Base-by-base conservation (phyloP, 345 rosid genomes). In the Clarkia xantiana region DNA sequence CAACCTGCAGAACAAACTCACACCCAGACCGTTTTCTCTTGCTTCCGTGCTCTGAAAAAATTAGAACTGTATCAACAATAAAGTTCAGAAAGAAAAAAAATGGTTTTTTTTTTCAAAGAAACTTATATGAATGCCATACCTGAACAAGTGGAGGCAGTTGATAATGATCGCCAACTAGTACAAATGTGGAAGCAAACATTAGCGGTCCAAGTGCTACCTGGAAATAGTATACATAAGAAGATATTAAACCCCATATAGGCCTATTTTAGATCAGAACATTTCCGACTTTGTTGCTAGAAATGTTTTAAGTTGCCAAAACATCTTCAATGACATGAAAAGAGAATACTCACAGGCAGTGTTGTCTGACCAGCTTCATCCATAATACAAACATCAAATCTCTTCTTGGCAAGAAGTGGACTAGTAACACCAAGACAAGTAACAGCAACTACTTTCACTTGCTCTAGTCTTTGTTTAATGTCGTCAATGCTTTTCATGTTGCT, bases 341-440 rank as follows among this genome's bases (percentile, higher is more conserved):
- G 17, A 57, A 45, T 58, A 66, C 94, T 59, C 75, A 84, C 98
- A 11, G 96, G 98, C 44, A 86, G 72, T 49, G 94, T 82, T 54
- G 73, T 81, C 77, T 91, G 96, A 62, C 96, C 98, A 62, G 98
- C 98, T 75, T 91, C 98, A 67, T 91, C 96, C 73, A 86, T 76
- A 54, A 86, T 86, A 73, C 98, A 91, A 6, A 91, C 80, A 53
- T 91, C 98, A 60, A 91, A 91, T 64, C 62, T 78, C 81, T 79
- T 81, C 66, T 76, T 75, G 45, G 77, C 71, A 64, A 91, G 94
- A 59, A 86, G 79, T 17, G 96, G 96, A 70, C 77, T 91, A 29
- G 73, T 77, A 61, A 84, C 71, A 62, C 98, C 98, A 68, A 86
- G 65, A 70, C 98, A 91, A 17, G 96, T 86, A 47, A 76, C 84